These are phyloP conservation scores for Cylindrotheca closterium DNA, from an alignment of 108 stramenopile genomes.

Conservation along the genomic window DNA sequence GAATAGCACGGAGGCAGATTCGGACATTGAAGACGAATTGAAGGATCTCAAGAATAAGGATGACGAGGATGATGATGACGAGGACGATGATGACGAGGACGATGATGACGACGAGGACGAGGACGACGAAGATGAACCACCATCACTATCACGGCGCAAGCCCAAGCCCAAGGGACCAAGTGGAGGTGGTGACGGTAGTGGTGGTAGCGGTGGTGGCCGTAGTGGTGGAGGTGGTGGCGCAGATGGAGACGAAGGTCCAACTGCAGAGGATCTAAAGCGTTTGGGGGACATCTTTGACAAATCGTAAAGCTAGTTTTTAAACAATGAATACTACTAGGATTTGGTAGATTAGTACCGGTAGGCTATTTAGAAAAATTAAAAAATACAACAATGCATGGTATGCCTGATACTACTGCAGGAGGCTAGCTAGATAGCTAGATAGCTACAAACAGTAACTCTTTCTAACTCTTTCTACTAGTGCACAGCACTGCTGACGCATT, in stretches of 20 bases:
- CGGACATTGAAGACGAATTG: conserved; percentile 14
- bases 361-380: not conserved
- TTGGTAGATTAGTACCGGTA: too few relatives aligned
- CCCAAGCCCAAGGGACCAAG: conserved; percentile 2
- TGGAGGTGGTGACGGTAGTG: conserved; percentile 13
- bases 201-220: conserved; percentile 6
- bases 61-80: conserved; percentile 35
- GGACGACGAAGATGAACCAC: conserved; percentile 6
- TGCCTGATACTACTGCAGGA: too few relatives aligned
- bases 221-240: conserved; percentile 13
- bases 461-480: too few relatives aligned
- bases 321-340: too few relatives aligned
- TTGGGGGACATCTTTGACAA: conserved; percentile 31
- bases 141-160: conserved; percentile 10
- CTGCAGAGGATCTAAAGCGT: conserved; percentile 28
- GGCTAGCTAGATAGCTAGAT: too few relatives aligned
- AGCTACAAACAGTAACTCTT: too few relatives aligned
- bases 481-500: too few relatives aligned
- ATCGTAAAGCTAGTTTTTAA: conserved; percentile 14
- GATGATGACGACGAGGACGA: conserved; percentile 41
- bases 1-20: conserved; percentile 7
- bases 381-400: too few relatives aligned
- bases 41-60: conserved; percentile 19
- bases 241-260: conserved; percentile 16
- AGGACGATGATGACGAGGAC: conserved; percentile 29